A percentile compares a stretch with the other conserved stretches of the same genome.
Evolutionary conservation across 805 yeast species (phyloP).

Genomic region (Wickerhamomyces rabaulensis): DNA sequence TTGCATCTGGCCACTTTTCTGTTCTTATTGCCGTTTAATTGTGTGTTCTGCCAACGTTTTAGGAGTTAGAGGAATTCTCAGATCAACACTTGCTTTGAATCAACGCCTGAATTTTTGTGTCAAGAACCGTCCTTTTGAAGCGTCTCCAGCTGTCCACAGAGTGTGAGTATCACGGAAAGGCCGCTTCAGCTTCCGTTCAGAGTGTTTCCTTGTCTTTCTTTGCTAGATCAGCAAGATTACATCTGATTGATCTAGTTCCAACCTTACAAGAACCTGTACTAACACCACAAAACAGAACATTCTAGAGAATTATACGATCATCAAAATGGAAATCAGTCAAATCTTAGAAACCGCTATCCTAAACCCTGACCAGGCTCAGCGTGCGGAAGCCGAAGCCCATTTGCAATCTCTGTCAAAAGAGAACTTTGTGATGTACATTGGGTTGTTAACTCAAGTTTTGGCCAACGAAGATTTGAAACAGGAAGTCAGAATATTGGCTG

Average conservation of each 20-base stretch:
- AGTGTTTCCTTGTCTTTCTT: neutral
- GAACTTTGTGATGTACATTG: constrained; percentile 71
- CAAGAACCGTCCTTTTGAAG: neutral
- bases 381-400: constrained; percentile 76
- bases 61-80: neutral
- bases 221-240: neutral
- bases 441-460: constrained; percentile 63
- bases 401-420: constrained; percentile 65
- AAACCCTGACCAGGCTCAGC: constrained; percentile 56
- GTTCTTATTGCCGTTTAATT: neutral
- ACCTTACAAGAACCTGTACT: neutral
- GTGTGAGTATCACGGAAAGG: neutral
- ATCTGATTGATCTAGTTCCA: neutral
- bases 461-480: constrained; percentile 57
- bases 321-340: constrained; percentile 49
- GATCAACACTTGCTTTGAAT: neutral
- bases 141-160: neutral
- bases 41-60: neutral
- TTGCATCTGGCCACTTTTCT: neutral
- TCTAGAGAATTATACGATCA: neutral
- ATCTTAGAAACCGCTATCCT: constrained; percentile 77
- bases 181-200: neutral
- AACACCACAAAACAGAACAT: constrained; percentile 1
- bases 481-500: constrained; percentile 91
- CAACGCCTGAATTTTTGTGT: neutral